Evolutionary conservation across 495 filamentous ascomycete species (phyloP).

Genomic region (Pyrenula massariospora): DNA sequence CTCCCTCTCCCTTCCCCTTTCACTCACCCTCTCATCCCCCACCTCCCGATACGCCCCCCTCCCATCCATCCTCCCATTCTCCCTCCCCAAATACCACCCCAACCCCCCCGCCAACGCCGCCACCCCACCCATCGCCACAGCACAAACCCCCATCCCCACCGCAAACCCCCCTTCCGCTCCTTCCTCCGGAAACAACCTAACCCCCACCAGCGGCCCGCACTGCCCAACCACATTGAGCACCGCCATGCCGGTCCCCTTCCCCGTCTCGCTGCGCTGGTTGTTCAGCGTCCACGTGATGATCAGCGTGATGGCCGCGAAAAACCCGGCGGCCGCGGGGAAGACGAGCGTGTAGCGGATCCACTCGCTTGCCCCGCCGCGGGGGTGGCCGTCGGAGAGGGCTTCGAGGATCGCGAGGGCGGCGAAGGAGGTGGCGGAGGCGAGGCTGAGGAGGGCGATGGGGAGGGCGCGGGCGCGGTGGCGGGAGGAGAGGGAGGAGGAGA

Average conservation of each 20-base stretch:
- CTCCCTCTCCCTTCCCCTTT: slow-evolving; percentile 5
- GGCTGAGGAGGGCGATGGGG: slow-evolving; percentile 36
- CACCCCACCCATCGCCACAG: slow-evolving; percentile 43
- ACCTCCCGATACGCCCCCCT: slow-evolving; percentile 10
- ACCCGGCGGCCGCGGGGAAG: slow-evolving; percentile 45
- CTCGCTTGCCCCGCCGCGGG: slow-evolving; percentile 18
- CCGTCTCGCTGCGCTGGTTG: slow-evolving; percentile 42
- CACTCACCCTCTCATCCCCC: slow-evolving; percentile 7
- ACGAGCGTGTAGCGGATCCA: slow-evolving; percentile 41
- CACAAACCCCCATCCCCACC: slow-evolving; percentile 44
- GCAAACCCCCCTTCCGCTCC: slow-evolving; percentile 48
- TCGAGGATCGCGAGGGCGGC: slow-evolving; percentile 38
- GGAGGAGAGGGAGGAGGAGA: slow-evolving; percentile 42
- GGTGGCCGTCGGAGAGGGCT: slow-evolving; percentile 26
- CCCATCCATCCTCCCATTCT: slow-evolving; percentile 21
- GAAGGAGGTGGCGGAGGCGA: slow-evolving; percentile 51
- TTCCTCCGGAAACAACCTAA: slow-evolving; percentile 42
- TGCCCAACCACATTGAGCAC: slow-evolving; percentile 51
- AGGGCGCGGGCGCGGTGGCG: slow-evolving; percentile 29
- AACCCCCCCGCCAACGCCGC: slow-evolving; percentile 32
- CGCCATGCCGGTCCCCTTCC: slow-evolving; percentile 44
- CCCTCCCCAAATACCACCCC: slow-evolving; percentile 29
- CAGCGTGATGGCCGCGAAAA: slow-evolving; percentile 50
- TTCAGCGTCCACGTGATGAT: slow-evolving; percentile 59
- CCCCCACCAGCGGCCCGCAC: slow-evolving; percentile 50